Evolutionary conservation across 106 monocot species (phyloP), one percentile per base, ranked within the genome.

Genomic region (Narthecium ossifragum): DNA sequence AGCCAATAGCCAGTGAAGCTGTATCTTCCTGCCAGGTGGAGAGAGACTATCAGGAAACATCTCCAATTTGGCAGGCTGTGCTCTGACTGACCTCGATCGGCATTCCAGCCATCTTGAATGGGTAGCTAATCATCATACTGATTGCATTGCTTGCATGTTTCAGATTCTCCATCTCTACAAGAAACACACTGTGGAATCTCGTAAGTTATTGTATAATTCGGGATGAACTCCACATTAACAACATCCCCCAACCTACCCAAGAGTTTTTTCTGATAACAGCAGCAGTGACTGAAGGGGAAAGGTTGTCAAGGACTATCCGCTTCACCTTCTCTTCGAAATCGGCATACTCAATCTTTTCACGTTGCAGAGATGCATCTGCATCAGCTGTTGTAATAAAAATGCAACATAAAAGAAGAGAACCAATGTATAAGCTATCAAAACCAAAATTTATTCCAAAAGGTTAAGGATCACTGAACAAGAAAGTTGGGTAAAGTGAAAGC

Each of bases 81-180:
- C 90, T 38, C 78, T 76, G 3, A 87, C 69, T 34, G 98, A 87
- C 13, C 90, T 67, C 8, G n/a, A n/a, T n/a, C n/a, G 98, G 90
- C 86, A 78, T 80, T 22, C 86, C 86, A 15, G 87, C 62, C 53
- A 98, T 71, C 98, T 90, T 90, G 40, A 98, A 90, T 3, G 90
- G 98, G 46, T 65, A 84, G n/a, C 75, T 68, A 1, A 18, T 67
- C 31, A 90, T 74, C 32, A 66, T 67, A 14, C 8, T 22, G 32
- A 86, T 46, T 8, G 90, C 64, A 13, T 60, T 46, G 8, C 5
- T 33, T 0, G 79, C 98, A 12, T 82, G 70, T 30, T 76, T 73
- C 26, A 26, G 57, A 55, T 30, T 77, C 61, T 87, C 90, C 90
- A 98, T 84, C 46, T 84, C 90, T 24, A 98, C 90, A 29, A 98